Base-by-base conservation (phyloP, 2,329 filamentous ascomycete species). In the Colletotrichum sp. region DNA sequence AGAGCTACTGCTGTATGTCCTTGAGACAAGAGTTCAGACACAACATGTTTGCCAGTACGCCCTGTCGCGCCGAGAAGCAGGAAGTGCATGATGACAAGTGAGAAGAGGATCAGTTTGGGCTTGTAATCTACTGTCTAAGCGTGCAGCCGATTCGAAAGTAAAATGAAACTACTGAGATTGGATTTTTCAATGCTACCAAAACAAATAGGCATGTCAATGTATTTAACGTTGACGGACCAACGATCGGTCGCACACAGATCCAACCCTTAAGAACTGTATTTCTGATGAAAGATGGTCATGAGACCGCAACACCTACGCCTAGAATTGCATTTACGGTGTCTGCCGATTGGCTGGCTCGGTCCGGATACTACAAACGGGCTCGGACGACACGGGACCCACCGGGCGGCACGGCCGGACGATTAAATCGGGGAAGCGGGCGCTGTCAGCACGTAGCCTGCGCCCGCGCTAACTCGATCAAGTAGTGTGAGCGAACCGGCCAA, bases 1-100 rank as follows among this genome's bases (percentile, higher is more conserved):
- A 88, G 81, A 3, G 84, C 84, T 30, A 84, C 84, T 1, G 84
- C 82, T 24, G 81, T 83, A 70, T 87, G 84, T 16, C 82, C 81
- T 70, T 83, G 83, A 18, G 78, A 76, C 26, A 87, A 81, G 6
- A 86, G 68, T 75, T 87, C 82, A 21, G 81, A 80, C 21, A 87
- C 80, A 34, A 87, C 84, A 13, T 85, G 83, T 73, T 83, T 80
- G 80, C 86, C 86, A 4, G 84, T 87, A 16, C 86, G 85, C 38
- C 86, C 85, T 76, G 81, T 86, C 65, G 84, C 83, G 67, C 86
- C 86, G n/a, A 88, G 81, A 16, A 87, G 82, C 62, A 88, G 82
- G 73, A 86, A 82, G 74, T 85, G 82, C 83, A 85, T 85, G 59
- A 69, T 80, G 75, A 73, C 69, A 34, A 9, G 10, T 3, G 7